A percentile compares a stretch with the other conserved stretches of the same genome.
Evolutionary conservation across 169 alveolate genomes (phyloP).

Genomic region (Plasmodium knowlesi): DNA sequence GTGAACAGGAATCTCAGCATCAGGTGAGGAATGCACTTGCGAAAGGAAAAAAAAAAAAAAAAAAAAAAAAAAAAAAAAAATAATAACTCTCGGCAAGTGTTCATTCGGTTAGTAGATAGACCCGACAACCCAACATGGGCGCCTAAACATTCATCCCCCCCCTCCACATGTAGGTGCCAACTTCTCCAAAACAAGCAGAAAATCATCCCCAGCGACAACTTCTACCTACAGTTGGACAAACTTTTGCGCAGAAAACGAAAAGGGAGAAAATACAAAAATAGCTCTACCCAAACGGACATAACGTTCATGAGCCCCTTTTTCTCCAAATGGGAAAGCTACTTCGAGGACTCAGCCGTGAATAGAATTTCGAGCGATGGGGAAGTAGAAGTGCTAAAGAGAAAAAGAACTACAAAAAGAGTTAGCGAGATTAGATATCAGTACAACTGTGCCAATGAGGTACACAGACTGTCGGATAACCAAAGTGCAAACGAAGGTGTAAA

Average conservation of each 20-base stretch:
- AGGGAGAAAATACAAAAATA: slow-evolving; percentile 20
- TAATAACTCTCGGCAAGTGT: neutral
- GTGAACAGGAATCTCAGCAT: neutral
- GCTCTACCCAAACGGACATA: slow-evolving; percentile 25
- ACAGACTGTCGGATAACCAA: neutral
- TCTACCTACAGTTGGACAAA: slow-evolving; percentile 27
- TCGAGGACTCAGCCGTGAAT: slow-evolving; percentile 6
- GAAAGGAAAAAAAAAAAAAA: too few relatives aligned
- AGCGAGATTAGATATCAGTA: neutral
- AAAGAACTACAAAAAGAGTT: neutral
- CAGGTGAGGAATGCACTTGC: neutral
- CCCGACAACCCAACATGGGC: neutral
- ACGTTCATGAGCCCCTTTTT: slow-evolving; percentile 30
- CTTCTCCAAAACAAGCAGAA: slow-evolving; percentile 21
- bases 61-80: too few relatives aligned
- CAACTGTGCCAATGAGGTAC: neutral
- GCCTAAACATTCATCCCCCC: neutral
- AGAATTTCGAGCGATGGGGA: slow-evolving; percentile 51
- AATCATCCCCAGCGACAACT: slow-evolving; percentile 2
- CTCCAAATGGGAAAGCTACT: slow-evolving; percentile 33
- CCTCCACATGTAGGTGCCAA: slow-evolving; percentile 16
- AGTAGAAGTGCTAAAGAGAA: slow-evolving; percentile 16
- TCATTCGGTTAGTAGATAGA: neutral
- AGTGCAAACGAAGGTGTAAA: neutral
- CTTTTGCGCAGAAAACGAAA: neutral